phyloP scores from a whole-genome alignment of 2,329 filamentous ascomycete species.

The Penicillium sp. region DNA sequence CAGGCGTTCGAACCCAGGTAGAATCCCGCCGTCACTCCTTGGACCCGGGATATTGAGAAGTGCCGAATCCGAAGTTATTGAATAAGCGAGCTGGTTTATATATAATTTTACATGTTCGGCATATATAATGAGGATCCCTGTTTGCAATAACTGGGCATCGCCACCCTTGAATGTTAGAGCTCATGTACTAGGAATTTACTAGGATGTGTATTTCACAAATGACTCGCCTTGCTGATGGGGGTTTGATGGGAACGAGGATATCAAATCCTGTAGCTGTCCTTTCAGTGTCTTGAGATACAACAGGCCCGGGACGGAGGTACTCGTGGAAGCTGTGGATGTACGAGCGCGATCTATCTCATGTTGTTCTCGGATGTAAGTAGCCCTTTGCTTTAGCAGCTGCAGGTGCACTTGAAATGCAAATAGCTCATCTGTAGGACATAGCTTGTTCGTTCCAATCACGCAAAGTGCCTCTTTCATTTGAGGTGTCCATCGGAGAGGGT shows the following conservation, averaged over 20 bases:
- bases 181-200: not conserved
- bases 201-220: too few species aligned
- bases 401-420: conserved; percentile 36
- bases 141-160: too few species aligned
- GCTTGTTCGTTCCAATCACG: conserved; percentile 22
- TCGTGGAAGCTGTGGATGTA: conserved; percentile 8
- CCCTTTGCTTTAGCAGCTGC: conserved; percentile 30
- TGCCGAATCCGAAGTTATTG: conserved; percentile 19
- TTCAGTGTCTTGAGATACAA: conserved; percentile 30
- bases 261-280: conserved; percentile 30
- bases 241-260: conserved; percentile 22
- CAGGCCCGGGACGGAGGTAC: not conserved
- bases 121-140: conserved; percentile 27
- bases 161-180: not conserved
- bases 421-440: conserved; percentile 25
- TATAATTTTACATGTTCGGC: conserved; percentile 25
- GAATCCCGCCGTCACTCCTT: conserved; percentile 7
- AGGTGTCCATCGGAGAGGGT: conserved; percentile 35
- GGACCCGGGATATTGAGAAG: not conserved
- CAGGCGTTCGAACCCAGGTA: conserved; percentile 28
- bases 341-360: conserved; percentile 20
- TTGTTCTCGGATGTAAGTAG: conserved; percentile 28
- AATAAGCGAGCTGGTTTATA: conserved; percentile 26
- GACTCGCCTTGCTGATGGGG: conserved; percentile 19
- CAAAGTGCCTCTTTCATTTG: conserved; percentile 37